phyloP scores from a whole-genome alignment of 1,284 basidiomycete genomes.

The Ustilago cynodontis region DNA sequence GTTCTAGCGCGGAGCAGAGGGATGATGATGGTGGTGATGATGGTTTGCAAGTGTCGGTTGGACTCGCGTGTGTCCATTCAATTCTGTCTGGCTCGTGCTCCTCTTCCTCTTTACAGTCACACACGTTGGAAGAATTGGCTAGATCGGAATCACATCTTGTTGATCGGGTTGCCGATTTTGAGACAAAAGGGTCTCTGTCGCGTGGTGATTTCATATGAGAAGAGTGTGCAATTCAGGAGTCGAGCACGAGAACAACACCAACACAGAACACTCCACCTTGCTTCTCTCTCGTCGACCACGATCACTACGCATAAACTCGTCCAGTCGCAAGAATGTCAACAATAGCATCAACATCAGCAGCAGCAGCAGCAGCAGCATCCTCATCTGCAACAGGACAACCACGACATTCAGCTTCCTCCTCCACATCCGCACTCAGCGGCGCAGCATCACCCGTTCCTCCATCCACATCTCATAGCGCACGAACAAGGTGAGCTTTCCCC shows the following conservation, averaged over 20 bases:
- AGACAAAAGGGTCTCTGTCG: too few relatives aligned
- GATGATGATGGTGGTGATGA: conserved; percentile 6
- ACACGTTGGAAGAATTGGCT: background rate
- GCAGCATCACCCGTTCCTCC: conserved; percentile 20
- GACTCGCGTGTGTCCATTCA: too few relatives aligned
- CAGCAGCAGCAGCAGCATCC: background rate
- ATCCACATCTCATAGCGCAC: conserved; percentile 12
- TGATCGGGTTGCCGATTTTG: background rate
- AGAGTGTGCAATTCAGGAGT: too few relatives aligned
- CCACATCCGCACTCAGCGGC: conserved; percentile 15
- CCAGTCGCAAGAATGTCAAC: conserved; percentile 7
- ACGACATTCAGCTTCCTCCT: conserved; percentile 14
- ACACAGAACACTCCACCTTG: conserved; percentile 15
- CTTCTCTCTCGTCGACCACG: background rate
- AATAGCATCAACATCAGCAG: conserved; percentile 16
- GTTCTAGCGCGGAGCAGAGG: too few relatives aligned
- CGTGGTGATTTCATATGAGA: too few relatives aligned
- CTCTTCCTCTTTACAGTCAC: background rate
- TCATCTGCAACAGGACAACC: background rate
- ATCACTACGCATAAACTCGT: background rate
- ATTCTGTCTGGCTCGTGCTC: conserved; percentile 10
- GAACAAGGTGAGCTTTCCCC: conserved; percentile 20
- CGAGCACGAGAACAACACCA: conserved; percentile 10
- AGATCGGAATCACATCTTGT: background rate
- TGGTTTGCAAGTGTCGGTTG: background rate